Evolutionary conservation across 2,329 filamentous ascomycete species (phyloP), one percentile per base, ranked within the genome.

Genomic region (Trichoderma koningii): DNA sequence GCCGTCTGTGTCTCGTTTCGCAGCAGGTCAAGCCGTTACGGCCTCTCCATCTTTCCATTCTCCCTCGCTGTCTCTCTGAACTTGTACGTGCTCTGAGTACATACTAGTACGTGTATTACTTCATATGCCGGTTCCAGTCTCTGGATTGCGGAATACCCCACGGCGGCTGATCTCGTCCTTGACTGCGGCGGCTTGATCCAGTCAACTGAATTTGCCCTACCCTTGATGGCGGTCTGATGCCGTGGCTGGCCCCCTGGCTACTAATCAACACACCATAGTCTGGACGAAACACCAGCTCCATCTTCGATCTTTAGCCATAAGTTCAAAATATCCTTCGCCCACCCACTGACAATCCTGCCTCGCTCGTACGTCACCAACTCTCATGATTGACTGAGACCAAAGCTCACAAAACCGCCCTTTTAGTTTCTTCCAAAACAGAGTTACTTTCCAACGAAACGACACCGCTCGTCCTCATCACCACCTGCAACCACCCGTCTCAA

Each of bases 271-370:
- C 26, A 30, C 34, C 26, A 34, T 28, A 34, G 26, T n/a, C n/a
- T 12, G 48, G 23, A 41, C 34, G 34, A 38, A 38, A 38, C 34
- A 38, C 55, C 23, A 30, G 48, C 45, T 50, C 48, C 44, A 48
- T n/a, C 45, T 61, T 50, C 44, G 38, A 53, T 38, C 52, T 62
- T 62, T 62, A 62, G 52, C 38, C 48, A 48, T 53, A 23, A 14
- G 10, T 45, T 62, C 59, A 62, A 38, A 45, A 45, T 23, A 28
- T 51, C 45, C 48, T 34, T 6, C 38, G 34, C 48, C 59, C 59
- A 26, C 59, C 59, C 17, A 26, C 44, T 45, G 47, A 15, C 48
- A 53, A 12, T 56, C 21, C 59, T 52, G 48, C 59, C n/a, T 28
- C 12, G 21, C 28, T 21, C 19, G 9, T 19, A 45, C 50, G 10